Percentiles rank a stretch among this genome's conserved stretches.
Evolutionary conservation across 768 basidiomycete genomes (phyloP).

Genomic region (Calocybe cyanea): DNA sequence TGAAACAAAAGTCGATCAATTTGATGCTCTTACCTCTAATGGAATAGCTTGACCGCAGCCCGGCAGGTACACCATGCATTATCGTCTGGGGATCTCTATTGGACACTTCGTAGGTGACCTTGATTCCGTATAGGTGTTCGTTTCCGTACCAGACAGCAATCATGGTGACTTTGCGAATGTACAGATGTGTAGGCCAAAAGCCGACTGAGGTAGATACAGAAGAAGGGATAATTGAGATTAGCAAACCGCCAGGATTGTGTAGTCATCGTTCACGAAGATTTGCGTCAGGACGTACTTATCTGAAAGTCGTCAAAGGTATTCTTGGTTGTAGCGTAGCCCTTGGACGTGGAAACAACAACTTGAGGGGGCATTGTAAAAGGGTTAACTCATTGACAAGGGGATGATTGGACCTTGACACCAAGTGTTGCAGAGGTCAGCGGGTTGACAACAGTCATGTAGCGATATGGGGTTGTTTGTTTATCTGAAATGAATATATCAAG

Average conservation of each 20-base stretch:
- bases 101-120: neutral
- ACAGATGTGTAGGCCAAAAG: neutral
- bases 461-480: too few species aligned
- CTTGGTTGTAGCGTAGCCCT: neutral
- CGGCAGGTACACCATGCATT: neutral
- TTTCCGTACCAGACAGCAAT: neutral
- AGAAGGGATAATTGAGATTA: neutral
- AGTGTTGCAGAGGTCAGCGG: too few species aligned
- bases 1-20: neutral
- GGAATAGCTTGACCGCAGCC: neutral
- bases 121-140: neutral
- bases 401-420: too few species aligned
- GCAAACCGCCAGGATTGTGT: neutral
- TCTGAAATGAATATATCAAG: too few species aligned
- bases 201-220: too few species aligned
- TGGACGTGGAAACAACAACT: constrained; percentile 1
- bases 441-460: too few species aligned
- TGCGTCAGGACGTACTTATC: neutral
- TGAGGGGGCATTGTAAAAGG: neutral
- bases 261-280: too few species aligned
- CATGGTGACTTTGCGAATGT: neutral
- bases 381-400: too few species aligned
- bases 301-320: neutral
- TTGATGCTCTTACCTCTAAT: neutral
- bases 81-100: neutral